Base-by-base conservation (phyloP, 768 basidiomycete species). In the Roridomyces roridus region DNA sequence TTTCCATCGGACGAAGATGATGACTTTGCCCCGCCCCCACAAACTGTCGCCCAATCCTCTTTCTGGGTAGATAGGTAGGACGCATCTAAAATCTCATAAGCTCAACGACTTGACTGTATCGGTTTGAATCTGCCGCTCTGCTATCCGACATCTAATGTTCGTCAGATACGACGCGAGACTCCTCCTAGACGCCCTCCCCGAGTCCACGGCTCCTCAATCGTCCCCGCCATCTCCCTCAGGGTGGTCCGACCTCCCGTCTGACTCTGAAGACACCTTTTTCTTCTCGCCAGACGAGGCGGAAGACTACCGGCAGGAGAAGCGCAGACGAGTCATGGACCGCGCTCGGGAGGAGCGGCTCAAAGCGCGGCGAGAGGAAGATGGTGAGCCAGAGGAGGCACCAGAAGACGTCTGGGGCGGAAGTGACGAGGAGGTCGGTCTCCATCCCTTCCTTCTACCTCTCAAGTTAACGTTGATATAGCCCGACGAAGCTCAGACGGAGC, bases 51-150 rank as follows among this genome's bases (percentile, higher is more conserved):
- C 43, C 54, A 44, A 42, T 28, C 15, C 36, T 11, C 51, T 20
- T 65, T 91, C 4, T 94, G 89, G 91, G 83, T 91, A 51, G 92
- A 96, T 77, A 87, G 92, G 92, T 94, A 85, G 69, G 89, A 21
- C 82, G 60, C 69, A 63, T 72, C 56, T 60, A n/a, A n/a, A n/a
- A n/a, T n/a, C n/a, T n/a, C n/a, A n/a, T n/a, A n/a, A n/a, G n/a
- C n/a, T n/a, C n/a, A n/a, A n/a, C n/a, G n/a, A n/a, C n/a, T n/a
- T n/a, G n/a, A n/a, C n/a, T n/a, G n/a, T n/a, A n/a, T n/a, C 44
- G 60, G 52, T 62, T 73, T 66, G 68, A 68, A 65, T 62, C 61
- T 65, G 45, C 61, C 49, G 46, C 43, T 25, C 24, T 34, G 25
- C 46, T 40, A 12, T 50, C 65, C 26, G 48, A 51, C 44, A 43